Evolutionary conservation across 2,329 filamentous ascomycete species (phyloP).

Genomic region (Ambrosiella beaveri): DNA sequence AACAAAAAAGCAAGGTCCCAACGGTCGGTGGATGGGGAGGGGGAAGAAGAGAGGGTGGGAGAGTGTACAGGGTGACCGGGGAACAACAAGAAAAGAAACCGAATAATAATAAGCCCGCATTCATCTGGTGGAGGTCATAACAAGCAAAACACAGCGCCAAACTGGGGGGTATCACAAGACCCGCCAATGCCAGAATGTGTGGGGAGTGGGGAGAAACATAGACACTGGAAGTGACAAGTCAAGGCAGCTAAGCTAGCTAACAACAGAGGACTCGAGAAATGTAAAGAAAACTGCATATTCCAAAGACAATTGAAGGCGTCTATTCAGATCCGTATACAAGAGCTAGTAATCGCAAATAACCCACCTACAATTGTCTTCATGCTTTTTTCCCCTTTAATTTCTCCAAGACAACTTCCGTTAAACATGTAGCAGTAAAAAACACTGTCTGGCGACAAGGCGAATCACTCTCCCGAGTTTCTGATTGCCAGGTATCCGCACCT

Average conservation of each 20-base stretch:
- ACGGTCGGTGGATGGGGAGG: too few relatives aligned
- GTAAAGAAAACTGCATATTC: constrained; percentile 1
- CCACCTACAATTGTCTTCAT: not conserved
- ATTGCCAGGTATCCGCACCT: not conserved
- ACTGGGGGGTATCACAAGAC: too few relatives aligned
- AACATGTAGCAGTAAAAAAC: not conserved
- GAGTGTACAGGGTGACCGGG: too few relatives aligned
- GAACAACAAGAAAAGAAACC: too few relatives aligned
- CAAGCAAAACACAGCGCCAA: too few relatives aligned
- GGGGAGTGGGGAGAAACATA: too few relatives aligned
- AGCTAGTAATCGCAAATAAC: constrained; percentile 1
- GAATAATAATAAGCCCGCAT: too few relatives aligned
- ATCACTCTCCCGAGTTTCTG: not conserved
- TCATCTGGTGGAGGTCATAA: too few relatives aligned
- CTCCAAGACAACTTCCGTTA: constrained; percentile 1
- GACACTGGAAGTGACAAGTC: not conserved
- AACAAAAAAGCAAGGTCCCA: too few relatives aligned
- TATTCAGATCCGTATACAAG: not conserved
- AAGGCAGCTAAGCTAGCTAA: not conserved
- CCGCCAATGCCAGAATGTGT: too few relatives aligned
- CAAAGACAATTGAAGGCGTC: constrained; percentile 1
- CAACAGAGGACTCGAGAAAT: not conserved
- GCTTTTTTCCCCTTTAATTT: not conserved
- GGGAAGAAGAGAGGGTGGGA: too few relatives aligned
- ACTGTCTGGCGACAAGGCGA: not conserved